Evolutionary conservation across 2,329 filamentous ascomycete species (phyloP).

Genomic region (Venturia effusa): DNA sequence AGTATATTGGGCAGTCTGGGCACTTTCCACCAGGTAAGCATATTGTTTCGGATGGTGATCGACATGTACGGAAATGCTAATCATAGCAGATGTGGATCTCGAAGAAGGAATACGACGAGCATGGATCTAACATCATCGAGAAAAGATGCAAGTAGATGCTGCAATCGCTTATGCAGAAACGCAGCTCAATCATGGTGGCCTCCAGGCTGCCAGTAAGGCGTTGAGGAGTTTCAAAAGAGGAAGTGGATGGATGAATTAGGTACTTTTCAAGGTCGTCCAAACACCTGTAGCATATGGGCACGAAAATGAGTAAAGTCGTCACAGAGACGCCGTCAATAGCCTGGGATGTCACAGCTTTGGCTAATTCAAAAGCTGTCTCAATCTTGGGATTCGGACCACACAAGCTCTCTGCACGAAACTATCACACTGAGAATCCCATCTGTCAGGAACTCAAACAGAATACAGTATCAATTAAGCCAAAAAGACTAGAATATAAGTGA

Average conservation of each 20-base stretch:
- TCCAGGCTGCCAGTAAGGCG: neutral
- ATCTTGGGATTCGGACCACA: too few relatives aligned
- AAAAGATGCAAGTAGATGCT: slow-evolving; percentile 73
- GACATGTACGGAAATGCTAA: neutral
- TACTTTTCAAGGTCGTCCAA: neutral
- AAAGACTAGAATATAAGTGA: too few relatives aligned
- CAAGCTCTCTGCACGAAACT: too few relatives aligned
- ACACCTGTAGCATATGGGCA: neutral
- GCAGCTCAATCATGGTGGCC: neutral
- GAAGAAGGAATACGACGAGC: slow-evolving; percentile 94
- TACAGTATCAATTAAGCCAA: too few relatives aligned
- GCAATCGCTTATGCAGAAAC: neutral
- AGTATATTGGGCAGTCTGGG: slow-evolving; percentile 92
- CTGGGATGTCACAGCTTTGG: too few relatives aligned
- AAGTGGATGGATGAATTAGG: neutral
- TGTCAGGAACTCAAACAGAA: too few relatives aligned
- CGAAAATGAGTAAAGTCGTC: too few relatives aligned
- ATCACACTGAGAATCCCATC: too few relatives aligned
- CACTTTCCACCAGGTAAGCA: slow-evolving; percentile 70
- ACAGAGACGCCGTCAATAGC: too few relatives aligned
- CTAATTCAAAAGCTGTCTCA: too few relatives aligned
- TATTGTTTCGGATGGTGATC: neutral
- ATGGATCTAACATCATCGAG: slow-evolving; percentile 81
- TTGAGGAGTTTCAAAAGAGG: neutral
- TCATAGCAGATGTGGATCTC: slow-evolving; percentile 74